A percentile compares a stretch with the other conserved stretches of the same genome.
Evolutionary conservation across 2,329 filamentous ascomycete genomes (phyloP).

Genomic region (Claviceps fusiformis): DNA sequence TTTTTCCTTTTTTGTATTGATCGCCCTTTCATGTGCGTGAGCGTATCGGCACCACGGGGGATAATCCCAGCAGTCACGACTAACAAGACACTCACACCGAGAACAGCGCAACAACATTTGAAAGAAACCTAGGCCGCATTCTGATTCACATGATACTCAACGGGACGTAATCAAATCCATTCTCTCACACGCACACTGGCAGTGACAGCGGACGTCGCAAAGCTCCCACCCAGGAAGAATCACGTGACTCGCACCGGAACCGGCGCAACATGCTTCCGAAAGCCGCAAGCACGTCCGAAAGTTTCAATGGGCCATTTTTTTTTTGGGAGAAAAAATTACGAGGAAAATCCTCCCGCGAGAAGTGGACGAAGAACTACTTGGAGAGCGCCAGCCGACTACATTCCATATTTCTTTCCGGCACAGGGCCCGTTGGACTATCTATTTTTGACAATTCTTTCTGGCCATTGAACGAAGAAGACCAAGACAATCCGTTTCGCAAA

Average conservation of each 20-base stretch:
- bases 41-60: too few relatives aligned
- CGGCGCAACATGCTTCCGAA: conserved; percentile 20
- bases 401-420: background rate
- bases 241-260: conserved; percentile 12
- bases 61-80: background rate
- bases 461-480: background rate
- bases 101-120: background rate
- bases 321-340: conserved; percentile 20
- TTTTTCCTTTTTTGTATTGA: conserved; percentile 9
- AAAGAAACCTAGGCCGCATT: background rate
- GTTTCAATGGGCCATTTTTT: conserved; percentile 12
- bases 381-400: background rate
- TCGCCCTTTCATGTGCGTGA: background rate
- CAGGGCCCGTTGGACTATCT: conserved; percentile 10
- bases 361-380: background rate
- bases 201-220: background rate
- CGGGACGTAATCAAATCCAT: background rate
- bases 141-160: background rate
- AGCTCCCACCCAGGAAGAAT: background rate
- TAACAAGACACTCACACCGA: too few relatives aligned
- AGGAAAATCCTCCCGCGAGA: conserved; percentile 11
- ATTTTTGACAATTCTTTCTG: background rate
- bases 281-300: conserved; percentile 16
- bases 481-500: background rate
- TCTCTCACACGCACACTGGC: background rate